phyloP scores from a whole-genome alignment of 2,329 filamentous ascomycete genomes.

The Ramichloridium luteum region DNA sequence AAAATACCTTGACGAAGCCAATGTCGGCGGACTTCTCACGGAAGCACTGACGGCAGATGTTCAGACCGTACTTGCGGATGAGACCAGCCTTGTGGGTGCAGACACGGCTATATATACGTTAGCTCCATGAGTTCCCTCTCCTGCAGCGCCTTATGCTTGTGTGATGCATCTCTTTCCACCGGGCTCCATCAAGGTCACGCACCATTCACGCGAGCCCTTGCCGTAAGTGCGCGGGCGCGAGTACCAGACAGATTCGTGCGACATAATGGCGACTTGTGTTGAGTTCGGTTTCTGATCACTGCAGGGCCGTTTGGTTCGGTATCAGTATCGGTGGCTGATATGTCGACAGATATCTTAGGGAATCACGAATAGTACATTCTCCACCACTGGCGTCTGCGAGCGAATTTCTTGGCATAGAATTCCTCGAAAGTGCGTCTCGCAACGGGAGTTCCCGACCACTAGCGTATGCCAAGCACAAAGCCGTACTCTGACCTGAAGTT shows the following conservation, averaged over 20 bases:
- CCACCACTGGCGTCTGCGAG: too few relatives aligned
- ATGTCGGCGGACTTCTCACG: constrained; percentile 56
- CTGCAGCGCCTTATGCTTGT: constrained; percentile 7
- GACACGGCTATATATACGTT: constrained; percentile 60
- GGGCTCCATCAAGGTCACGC: constrained; percentile 44
- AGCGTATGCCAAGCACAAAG: too few relatives aligned
- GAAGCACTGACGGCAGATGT: constrained; percentile 65
- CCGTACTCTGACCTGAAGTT: too few relatives aligned
- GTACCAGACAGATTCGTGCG: constrained; percentile 96
- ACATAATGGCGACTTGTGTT: constrained; percentile 51
- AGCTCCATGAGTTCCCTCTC: constrained; percentile 18
- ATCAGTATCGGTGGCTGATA: too few relatives aligned
- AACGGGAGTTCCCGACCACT: too few relatives aligned
- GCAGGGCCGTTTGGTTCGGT: too few relatives aligned
- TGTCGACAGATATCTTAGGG: too few relatives aligned
- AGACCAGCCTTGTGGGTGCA: constrained; percentile 96
- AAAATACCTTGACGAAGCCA: constrained; percentile 58
- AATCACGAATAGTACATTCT: too few relatives aligned
- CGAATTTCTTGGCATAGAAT: too few relatives aligned
- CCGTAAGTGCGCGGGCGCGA: constrained; percentile 93
- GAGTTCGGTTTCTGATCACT: too few relatives aligned
- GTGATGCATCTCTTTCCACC: constrained; percentile 5
- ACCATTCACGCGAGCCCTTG: constrained; percentile 92
- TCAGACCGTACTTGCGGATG: constrained; percentile 98
- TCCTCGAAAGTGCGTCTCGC: too few relatives aligned